phyloP scores from a whole-genome alignment of 1,284 basidiomycete genomes.

The Cryptococcus sp. region DNA sequence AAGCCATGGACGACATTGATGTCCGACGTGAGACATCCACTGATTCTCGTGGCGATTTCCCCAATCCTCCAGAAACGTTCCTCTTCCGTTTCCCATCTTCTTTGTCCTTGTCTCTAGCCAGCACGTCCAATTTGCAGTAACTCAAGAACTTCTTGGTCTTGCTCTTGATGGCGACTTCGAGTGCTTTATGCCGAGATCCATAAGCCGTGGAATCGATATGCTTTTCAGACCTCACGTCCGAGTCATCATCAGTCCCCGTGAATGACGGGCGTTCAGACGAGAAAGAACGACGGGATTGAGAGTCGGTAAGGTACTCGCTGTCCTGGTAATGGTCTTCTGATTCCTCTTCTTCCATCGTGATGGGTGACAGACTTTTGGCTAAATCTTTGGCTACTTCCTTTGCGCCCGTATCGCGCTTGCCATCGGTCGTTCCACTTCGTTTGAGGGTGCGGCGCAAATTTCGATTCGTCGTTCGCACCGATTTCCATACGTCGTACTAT shows the following conservation, averaged over 20 bases:
- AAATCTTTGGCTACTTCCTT: neutral
- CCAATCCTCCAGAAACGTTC: conserved; percentile 2
- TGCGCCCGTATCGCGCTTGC: conserved; percentile 1
- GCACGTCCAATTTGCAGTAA: conserved; percentile 34
- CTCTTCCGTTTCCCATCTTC: neutral
- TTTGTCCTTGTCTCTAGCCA: conserved; percentile 6
- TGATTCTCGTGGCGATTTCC: neutral
- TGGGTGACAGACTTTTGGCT: neutral
- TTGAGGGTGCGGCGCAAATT: conserved; percentile 29
- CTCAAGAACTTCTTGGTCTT: conserved; percentile 35
- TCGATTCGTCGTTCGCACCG: conserved; percentile 45
- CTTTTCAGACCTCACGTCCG: conserved; percentile 19
- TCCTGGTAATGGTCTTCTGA: neutral
- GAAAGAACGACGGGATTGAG: conserved; percentile 25
- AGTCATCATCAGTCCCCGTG: conserved; percentile 24
- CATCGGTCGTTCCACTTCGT: conserved; percentile 18
- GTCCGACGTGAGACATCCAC: neutral
- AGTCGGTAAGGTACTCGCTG: conserved; percentile 13
- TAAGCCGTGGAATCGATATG: conserved; percentile 9
- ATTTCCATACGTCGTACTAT: conserved; percentile 43
- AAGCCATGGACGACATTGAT: conserved; percentile 1
- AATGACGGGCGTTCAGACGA: conserved; percentile 25
- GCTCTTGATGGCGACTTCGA: conserved; percentile 33
- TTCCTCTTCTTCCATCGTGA: conserved; percentile 4
- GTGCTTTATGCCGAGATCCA: conserved; percentile 15